Conservation (phyloP, 176 grass and related monocot species). For the Pharus latifolius region DNA sequence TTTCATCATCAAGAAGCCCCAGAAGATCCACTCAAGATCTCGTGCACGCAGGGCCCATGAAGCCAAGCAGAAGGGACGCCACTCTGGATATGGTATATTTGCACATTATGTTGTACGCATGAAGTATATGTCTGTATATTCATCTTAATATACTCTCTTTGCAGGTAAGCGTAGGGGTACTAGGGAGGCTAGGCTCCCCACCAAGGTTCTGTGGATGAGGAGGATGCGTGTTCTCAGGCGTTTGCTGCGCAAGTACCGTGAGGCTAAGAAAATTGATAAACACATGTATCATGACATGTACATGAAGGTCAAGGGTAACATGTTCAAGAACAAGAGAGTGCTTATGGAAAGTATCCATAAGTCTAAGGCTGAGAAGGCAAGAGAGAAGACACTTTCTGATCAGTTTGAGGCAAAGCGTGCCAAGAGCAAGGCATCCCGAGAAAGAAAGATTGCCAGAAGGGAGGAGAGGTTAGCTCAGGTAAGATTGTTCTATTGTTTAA, state of each 20-base stretch:
- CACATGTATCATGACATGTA: conserved; percentile 80
- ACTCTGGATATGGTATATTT: conserved; percentile 53
- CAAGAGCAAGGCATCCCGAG: conserved; percentile 52
- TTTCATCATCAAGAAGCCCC: conserved; percentile 64
- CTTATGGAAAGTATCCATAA: conserved; percentile 76
- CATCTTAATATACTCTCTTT: neutral
- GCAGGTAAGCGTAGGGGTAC: conserved; percentile 68
- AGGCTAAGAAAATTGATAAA: conserved; percentile 66
- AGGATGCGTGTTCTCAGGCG: conserved; percentile 67
- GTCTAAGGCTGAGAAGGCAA: conserved; percentile 71
- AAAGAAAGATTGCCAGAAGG: conserved; percentile 55
- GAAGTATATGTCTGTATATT: neutral
- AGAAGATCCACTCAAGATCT: conserved; percentile 64
- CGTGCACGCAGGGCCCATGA: conserved; percentile 56
- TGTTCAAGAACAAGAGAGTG: conserved; percentile 64
- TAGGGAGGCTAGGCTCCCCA: conserved; percentile 64
- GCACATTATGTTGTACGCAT: neutral
- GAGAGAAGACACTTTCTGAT: conserved; percentile 56
- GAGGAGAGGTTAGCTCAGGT: conserved; percentile 75
- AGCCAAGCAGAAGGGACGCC: conserved; percentile 62
- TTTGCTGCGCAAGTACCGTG: conserved; percentile 50
- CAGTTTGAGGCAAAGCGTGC: conserved; percentile 70
- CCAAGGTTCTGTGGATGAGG: conserved; percentile 68
- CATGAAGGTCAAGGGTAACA: conserved; percentile 68
- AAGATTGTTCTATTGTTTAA: neutral